Percentiles rank a stretch among this genome's conserved stretches.
Evolutionary conservation across 495 filamentous ascomycete species (phyloP).

Genomic region (Apiosordaria backusii): DNA sequence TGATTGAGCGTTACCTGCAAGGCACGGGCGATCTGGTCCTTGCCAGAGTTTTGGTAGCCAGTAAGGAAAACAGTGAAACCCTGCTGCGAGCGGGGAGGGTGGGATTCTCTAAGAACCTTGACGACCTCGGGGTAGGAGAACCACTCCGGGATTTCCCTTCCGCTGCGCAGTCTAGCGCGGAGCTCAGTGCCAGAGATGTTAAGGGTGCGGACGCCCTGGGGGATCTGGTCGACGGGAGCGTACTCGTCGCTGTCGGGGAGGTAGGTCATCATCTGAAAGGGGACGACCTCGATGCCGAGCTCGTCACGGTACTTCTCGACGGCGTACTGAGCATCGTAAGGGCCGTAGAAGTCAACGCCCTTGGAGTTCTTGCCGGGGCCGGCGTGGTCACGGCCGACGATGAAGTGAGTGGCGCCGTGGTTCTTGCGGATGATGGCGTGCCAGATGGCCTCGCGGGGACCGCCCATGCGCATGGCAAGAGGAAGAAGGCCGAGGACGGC

Average conservation of each 20-base stretch:
- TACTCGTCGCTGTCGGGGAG: slow-evolving; percentile 97
- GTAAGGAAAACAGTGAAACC: slow-evolving; percentile 98
- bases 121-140: slow-evolving; percentile 99
- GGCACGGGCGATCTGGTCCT: slow-evolving; percentile 92
- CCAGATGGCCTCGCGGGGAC: slow-evolving; percentile 97
- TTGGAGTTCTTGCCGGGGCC: slow-evolving; percentile 95
- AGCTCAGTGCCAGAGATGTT: slow-evolving; percentile 98
- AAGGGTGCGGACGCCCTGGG: slow-evolving; percentile 77
- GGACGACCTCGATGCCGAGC: slow-evolving; percentile 96
- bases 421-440: slow-evolving; percentile 99
- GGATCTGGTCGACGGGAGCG: slow-evolving; percentile 83
- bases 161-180: slow-evolving; percentile 80
- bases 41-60: slow-evolving; percentile 92
- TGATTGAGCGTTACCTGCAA: slow-evolving; percentile 98
- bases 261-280: slow-evolving; percentile 99
- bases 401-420: slow-evolving; percentile 98
- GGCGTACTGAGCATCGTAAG: slow-evolving; percentile 96
- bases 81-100: slow-evolving; percentile 81
- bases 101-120: slow-evolving; percentile 88
- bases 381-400: slow-evolving; percentile 96
- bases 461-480: slow-evolving; percentile 98
- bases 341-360: slow-evolving; percentile 95
- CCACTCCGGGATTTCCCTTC: slow-evolving; percentile 95
- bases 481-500: slow-evolving; percentile 93
- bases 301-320: slow-evolving; percentile 96